These are phyloP conservation scores for Globisporangium acanthophoron DNA, from an alignment of 352 stramenopile species.

Conservation along the genomic window DNA sequence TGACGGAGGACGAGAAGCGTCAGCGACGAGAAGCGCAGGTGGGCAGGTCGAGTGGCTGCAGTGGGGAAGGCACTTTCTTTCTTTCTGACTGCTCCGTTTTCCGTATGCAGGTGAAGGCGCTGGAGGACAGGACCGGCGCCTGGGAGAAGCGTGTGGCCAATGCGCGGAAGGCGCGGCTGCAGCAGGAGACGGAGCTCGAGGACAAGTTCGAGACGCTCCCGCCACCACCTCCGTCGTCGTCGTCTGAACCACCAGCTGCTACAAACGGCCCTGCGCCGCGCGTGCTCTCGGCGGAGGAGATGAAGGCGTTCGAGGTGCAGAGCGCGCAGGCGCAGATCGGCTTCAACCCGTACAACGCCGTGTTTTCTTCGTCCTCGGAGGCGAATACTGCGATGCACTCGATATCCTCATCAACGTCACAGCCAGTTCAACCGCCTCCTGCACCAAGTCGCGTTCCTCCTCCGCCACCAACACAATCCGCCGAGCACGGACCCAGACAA, in stretches of 20 bases:
- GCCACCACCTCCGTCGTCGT: conserved; percentile 6
- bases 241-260: conserved; percentile 8
- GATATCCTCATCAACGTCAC: conserved; percentile 14
- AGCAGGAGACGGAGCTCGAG: conserved; percentile 48
- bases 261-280: conserved; percentile 10
- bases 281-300: conserved; percentile 53
- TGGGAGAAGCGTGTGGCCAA: conserved; percentile 70
- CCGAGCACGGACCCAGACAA: neutral
- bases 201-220: conserved; percentile 28
- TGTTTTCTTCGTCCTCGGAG: conserved; percentile 59
- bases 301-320: conserved; percentile 57
- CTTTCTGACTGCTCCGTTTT: no score
- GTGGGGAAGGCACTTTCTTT: no score
- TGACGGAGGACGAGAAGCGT: conserved; percentile 50
- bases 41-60: neutral
- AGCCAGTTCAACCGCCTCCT: conserved; percentile 13
- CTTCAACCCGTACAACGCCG: conserved; percentile 68
- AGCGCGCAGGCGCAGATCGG: conserved; percentile 51
- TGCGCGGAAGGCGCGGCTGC: conserved; percentile 39
- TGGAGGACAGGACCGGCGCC: conserved; percentile 48
- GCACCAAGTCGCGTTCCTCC: conserved; percentile 10
- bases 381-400: conserved; percentile 48
- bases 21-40: conserved; percentile 62
- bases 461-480: neutral
- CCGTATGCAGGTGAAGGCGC: conserved; percentile 34